Percentiles rank a stretch among this genome's conserved stretches.
These are phyloP conservation scores for Diphasiastrum complanatum DNA, from an alignment of 83 land plant species.

Conservation along the genomic window DNA sequence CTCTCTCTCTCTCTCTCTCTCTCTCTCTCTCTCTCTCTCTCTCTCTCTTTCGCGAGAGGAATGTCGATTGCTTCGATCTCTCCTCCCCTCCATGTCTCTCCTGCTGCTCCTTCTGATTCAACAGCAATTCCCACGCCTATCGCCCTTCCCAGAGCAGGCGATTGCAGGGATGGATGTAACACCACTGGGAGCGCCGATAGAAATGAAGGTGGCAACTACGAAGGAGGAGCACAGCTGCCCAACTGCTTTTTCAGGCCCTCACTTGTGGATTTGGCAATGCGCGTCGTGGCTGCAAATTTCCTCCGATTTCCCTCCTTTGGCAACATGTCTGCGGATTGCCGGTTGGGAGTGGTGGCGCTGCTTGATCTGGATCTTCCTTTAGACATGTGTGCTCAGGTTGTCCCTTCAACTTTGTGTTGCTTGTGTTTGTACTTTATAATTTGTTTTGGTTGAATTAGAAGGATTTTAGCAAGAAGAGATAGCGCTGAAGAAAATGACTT, in stretches of 20 bases:
- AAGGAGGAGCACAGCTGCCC: neutral
- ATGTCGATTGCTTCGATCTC: neutral
- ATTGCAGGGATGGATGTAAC: neutral
- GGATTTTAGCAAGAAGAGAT: no score
- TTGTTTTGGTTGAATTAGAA: no score
- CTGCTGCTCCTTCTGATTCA: neutral
- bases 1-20: no score
- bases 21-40: no score
- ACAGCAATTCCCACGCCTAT: neutral
- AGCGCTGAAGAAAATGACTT: no score
- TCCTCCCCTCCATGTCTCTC: neutral
- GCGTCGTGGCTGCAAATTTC: conserved; percentile 9
- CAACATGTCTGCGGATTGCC: neutral
- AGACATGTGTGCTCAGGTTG: conserved; percentile 2
- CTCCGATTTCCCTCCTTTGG: conserved; percentile 8
- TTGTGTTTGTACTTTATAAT: no score
- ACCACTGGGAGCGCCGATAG: neutral
- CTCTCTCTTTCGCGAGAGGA: neutral
- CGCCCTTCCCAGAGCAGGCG: neutral
- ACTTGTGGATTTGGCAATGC: conserved; percentile 10
- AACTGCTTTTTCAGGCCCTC: conserved; percentile 9
- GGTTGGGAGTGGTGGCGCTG: conserved; percentile 1
- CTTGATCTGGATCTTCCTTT: conserved; percentile 6
- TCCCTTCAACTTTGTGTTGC: no score
- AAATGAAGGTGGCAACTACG: neutral